Base-by-base conservation (phyloP, 805 yeast species). In the Sugiyamaella smithiae region DNA sequence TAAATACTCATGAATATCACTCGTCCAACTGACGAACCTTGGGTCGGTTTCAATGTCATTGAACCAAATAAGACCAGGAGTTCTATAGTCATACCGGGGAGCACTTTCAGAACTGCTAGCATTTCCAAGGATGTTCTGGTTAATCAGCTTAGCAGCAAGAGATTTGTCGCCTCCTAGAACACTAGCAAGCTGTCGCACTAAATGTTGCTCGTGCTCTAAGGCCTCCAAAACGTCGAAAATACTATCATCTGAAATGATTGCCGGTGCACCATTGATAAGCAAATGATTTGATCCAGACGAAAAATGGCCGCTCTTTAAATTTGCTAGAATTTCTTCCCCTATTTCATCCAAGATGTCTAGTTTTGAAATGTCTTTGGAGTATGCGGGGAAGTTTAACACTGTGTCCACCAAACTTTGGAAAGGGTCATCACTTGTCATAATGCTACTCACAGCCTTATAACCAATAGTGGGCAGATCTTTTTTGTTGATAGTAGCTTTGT, bases 41-140 rank as follows among this genome's bases (percentile, higher is more conserved):
- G 62, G 57, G 60, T 88, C 96, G 0, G 53, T 60, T 55, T 82
- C 95, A 4, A 91, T 68, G 63, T 93, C 85, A 60, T 91, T 93
- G 59, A 91, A 73, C 69, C 81, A 89, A 1, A 85, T 72, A 5
- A 89, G 76, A 0, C 71, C 69, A 1, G 66, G 41, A 5, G 61
- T 59, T 6, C 65, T 57, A 41, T 62, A 59, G 44, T 71, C 71
- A 45, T 60, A 71, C n/a, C 74, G 54, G 19, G 52, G 48, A 11
- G 55, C 38, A 12, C 33, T 43, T 6, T 44, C 43, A 5, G 40
- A 52, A 29, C 40, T 40, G 9, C 48, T 45, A 4, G 4, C 12
- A 9, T 50, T 50, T 8, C 56, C 53, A 7, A 60, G 29, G n/a
- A 57, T 25, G 22, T 57, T 51, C 5, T 56, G 50, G 4, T 49